Evolutionary conservation across 2,329 filamentous ascomycete genomes (phyloP), one percentile per base, ranked within the genome.

Genomic region (Xylariomycetidae sp.): DNA sequence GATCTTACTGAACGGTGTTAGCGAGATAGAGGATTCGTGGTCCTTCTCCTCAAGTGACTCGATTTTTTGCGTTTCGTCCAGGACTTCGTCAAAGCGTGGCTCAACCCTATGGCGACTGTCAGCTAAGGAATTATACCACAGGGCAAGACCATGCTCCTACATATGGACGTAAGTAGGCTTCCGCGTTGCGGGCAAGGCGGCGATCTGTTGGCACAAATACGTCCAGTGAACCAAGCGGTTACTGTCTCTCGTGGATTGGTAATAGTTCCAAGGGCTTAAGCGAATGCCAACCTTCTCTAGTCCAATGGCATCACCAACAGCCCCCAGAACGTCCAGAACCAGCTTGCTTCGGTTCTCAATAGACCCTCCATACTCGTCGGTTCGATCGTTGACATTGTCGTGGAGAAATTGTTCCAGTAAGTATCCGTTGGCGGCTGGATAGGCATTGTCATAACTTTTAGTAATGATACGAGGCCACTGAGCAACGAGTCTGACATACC

Each of bases 321-420:
- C 49, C 26, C 41, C 41, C 9, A 49, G 15, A 2, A 53, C 51
- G 3, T 52, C 46, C 3, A 54, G 31, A 5, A 37, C 31, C 34
- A 54, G 49, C n/a, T 34, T 40, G 27, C 30, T 44, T 23, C 51
- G 36, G 25, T 52, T 54, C 31, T 51, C 41, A 13, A 54, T 36
- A 5, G 44, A 47, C 7, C 49, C 51, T 7, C 51, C 51, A 19
- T 50, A 54, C 9, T 49, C 44, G 9, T 54, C 51, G 8, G 45
- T 46, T 16, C 51, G 36, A 4, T 44, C 25, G 18, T 54, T 54
- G 40, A 47, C 40, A 20, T 48, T 51, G 27, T 53, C 49, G 15
- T 54, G 47, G 3, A 74, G 59, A 54, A 80, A 81, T 33, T 77
- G 74, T 33, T 76, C 72, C 14, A 77, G 53, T 2, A 81, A 58